phyloP scores from a whole-genome alignment of 305 asterid species.

The Petunia hybrid region DNA sequence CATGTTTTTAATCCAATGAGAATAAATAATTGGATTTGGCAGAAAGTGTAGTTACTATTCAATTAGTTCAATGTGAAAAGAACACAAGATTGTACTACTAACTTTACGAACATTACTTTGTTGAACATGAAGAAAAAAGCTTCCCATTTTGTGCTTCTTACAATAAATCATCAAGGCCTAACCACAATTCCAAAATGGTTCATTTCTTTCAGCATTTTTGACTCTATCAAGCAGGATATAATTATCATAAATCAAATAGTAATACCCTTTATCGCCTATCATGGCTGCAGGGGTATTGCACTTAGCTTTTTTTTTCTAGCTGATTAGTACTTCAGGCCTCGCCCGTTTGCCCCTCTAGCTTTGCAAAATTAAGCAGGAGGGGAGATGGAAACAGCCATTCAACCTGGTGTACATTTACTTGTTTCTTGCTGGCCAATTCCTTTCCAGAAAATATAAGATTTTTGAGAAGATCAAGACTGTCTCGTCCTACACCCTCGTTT shows the following conservation, averaged over 20 bases:
- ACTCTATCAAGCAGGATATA: background rate
- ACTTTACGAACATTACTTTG: background rate
- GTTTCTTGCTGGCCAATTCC: conserved; percentile 5
- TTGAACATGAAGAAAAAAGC: background rate
- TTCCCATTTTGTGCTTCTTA: background rate
- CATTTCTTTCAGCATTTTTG: conserved; percentile 7
- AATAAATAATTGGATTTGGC: background rate
- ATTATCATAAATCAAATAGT: conserved; percentile 1
- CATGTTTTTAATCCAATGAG: background rate
- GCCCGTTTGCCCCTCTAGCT: background rate
- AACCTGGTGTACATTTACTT: conserved; percentile 27
- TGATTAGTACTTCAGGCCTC: background rate
- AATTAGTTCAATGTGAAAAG: background rate
- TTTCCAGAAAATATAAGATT: background rate
- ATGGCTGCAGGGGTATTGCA: background rate
- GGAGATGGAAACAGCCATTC: background rate
- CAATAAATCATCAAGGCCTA: conserved; percentile 1
- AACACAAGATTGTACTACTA: background rate
- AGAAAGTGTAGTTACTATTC: background rate
- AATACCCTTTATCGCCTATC: background rate
- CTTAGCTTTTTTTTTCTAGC: background rate
- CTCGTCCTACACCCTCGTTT: background rate
- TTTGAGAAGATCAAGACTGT: background rate
- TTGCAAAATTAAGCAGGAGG: conserved; percentile 19
- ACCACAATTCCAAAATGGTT: conserved; percentile 6